Evolutionary conservation across 2,329 filamentous ascomycete genomes (phyloP).

Genomic region (Helotiales sp.): DNA sequence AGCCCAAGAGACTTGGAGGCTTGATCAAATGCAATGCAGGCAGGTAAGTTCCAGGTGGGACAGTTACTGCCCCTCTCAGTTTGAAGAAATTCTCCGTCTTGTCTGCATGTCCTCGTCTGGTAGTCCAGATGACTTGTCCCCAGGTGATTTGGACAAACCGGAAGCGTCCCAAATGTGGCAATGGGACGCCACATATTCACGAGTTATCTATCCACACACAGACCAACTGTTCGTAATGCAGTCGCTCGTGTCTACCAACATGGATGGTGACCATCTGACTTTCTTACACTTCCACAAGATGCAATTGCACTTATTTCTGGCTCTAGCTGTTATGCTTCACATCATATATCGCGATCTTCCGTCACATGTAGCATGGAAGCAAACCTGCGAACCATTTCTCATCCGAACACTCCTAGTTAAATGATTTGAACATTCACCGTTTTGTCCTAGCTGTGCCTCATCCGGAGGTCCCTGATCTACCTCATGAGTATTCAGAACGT

Average conservation of each 20-base stretch:
- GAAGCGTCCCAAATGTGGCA: background rate
- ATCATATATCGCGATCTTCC: too few relatives aligned
- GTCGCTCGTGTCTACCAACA: too few relatives aligned
- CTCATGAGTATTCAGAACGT: background rate
- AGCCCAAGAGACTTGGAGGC: background rate
- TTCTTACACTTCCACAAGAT: too few relatives aligned
- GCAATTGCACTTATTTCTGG: too few relatives aligned
- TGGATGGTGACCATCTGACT: too few relatives aligned
- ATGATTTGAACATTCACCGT: background rate
- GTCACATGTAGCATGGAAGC: too few relatives aligned
- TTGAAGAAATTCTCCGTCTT: background rate
- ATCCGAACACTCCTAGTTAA: too few relatives aligned
- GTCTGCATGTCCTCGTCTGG: background rate
- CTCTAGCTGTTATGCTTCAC: too few relatives aligned
- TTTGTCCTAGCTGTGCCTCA: background rate
- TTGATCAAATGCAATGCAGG: too few relatives aligned
- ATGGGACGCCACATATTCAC: background rate
- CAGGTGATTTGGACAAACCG: background rate
- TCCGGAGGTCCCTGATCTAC: background rate
- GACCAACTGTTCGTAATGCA: too few relatives aligned
- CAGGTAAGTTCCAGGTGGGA: background rate
- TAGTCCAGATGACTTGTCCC: constrained; percentile 4
- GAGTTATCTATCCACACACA: background rate
- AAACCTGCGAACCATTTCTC: too few relatives aligned
- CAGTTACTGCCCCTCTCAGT: too few relatives aligned